Percentiles rank a stretch among this genome's conserved stretches.
Evolutionary conservation across 169 alveolate species (phyloP).

Genomic region (Cryptosporidium felis): DNA sequence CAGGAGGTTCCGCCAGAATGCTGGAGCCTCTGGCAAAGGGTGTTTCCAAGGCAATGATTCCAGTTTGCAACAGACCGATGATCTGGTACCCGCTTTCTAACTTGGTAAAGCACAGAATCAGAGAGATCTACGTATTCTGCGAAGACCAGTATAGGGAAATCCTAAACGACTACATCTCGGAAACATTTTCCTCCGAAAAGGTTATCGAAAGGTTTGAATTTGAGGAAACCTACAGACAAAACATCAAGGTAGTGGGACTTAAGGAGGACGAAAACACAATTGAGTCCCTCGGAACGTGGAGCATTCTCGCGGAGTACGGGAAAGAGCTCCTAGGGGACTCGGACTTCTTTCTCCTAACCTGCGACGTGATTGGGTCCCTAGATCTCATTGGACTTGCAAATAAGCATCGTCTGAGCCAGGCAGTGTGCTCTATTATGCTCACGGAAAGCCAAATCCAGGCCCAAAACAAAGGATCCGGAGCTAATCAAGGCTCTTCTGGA

Average conservation of each 20-base stretch:
- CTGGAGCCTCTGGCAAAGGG: conserved; percentile 66
- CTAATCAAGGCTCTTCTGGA: background rate
- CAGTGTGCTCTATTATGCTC: conserved; percentile 46
- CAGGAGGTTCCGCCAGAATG: conserved; percentile 76
- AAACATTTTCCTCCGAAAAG: conserved; percentile 1
- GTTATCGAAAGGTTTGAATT: conserved; percentile 5
- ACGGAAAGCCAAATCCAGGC: background rate
- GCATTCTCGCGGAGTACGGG: conserved; percentile 8
- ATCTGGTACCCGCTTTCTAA: conserved; percentile 69
- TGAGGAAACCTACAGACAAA: conserved; percentile 5
- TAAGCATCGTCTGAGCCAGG: conserved; percentile 42
- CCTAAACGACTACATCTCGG: background rate
- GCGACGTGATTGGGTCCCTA: conserved; percentile 54
- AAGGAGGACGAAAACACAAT: conserved; percentile 3
- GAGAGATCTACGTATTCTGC: conserved; percentile 49
- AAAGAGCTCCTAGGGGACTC: conserved; percentile 12
- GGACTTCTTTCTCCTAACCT: conserved; percentile 53
- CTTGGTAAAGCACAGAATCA: conserved; percentile 12
- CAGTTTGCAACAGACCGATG: conserved; percentile 74
- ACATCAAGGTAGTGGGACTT: conserved; percentile 32
- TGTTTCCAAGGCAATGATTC: conserved; percentile 70
- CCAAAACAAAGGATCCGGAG: background rate
- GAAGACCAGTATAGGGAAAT: background rate
- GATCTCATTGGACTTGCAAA: conserved; percentile 33
- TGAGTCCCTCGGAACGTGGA: conserved; percentile 55